Percentiles rank a stretch among this genome's conserved stretches.
Conservation (phyloP, 352 stramenopile genomes). For the Peronosclerospora sorghi region DNA sequence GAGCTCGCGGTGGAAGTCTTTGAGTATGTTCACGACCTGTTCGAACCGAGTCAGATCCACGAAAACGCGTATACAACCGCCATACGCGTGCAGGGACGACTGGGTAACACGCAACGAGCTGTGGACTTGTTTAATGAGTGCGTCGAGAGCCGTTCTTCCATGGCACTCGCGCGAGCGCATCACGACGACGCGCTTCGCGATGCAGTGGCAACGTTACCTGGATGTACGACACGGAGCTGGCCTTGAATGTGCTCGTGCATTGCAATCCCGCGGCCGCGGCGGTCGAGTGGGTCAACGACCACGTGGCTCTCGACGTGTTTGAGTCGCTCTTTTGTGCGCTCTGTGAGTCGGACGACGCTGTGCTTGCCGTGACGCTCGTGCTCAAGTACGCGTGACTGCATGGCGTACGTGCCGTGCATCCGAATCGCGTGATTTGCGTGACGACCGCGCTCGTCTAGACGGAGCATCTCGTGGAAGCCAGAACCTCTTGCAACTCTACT, state of each 20-base stretch:
- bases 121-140: constrained; percentile 68
- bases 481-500: constrained; percentile 43
- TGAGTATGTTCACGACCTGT: constrained; percentile 39
- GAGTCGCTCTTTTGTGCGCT: constrained; percentile 27
- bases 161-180: constrained; percentile 50
- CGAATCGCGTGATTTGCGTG: constrained; percentile 37
- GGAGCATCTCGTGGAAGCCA: constrained; percentile 33
- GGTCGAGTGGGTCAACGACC: constrained; percentile 40
- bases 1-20: constrained; percentile 59
- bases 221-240: constrained; percentile 29
- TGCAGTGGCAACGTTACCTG: constrained; percentile 31
- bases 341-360: constrained; percentile 23
- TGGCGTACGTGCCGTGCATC: constrained; percentile 20
- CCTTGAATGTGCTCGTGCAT: constrained; percentile 26
- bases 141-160: constrained; percentile 36
- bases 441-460: constrained; percentile 32
- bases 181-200: constrained; percentile 31
- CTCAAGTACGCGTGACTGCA: constrained; percentile 36
- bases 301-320: constrained; percentile 22
- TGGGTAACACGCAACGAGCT: constrained; percentile 50
- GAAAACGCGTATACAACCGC: constrained; percentile 46
- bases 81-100: constrained; percentile 55
- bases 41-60: constrained; percentile 35
- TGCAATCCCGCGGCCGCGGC: constrained; percentile 27
- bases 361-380: constrained; percentile 33